A percentile compares a stretch with the other conserved stretches of the same genome.
phyloP scores from a whole-genome alignment of 345 rosid genomes.

The Psidium friedrichsthalianum region DNA sequence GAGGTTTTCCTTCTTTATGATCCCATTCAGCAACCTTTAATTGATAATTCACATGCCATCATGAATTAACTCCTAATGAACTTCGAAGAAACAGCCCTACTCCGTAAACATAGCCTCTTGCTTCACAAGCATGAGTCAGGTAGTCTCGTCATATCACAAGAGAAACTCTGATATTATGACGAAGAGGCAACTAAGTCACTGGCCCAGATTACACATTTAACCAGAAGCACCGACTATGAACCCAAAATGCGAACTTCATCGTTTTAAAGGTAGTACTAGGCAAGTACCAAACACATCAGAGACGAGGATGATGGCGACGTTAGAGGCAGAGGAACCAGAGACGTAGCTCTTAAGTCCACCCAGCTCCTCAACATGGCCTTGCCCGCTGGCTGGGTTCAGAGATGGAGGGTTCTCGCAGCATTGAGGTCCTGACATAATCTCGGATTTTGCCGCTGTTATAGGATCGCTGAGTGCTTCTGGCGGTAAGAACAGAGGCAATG shows the following conservation, averaged over 20 bases:
- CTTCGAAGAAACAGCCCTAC: background rate
- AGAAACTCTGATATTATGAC: background rate
- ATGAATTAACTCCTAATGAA: background rate
- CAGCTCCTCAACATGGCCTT: constrained; percentile 46
- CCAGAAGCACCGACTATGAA: constrained; percentile 1
- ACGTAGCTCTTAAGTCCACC: constrained; percentile 57
- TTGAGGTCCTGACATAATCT: constrained; percentile 58
- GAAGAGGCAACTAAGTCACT: background rate
- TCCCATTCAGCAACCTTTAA: background rate
- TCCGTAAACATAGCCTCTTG: background rate
- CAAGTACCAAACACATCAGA: constrained; percentile 40
- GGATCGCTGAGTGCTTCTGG: background rate
- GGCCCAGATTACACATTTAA: background rate
- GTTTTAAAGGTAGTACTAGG: background rate
- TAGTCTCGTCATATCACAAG: background rate
- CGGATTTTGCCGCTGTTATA: background rate
- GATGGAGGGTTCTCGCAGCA: constrained; percentile 70
- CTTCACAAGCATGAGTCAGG: background rate
- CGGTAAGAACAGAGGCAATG: background rate
- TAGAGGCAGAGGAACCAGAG: constrained; percentile 46
- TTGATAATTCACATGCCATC: background rate
- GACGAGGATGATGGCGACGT: constrained; percentile 44
- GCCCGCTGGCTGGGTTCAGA: constrained; percentile 33
- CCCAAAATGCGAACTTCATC: background rate
- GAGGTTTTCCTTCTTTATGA: background rate